These are phyloP conservation scores for Citrullus colocynthis DNA, from an alignment of 306 rosid genomes.

Conservation along the genomic window DNA sequence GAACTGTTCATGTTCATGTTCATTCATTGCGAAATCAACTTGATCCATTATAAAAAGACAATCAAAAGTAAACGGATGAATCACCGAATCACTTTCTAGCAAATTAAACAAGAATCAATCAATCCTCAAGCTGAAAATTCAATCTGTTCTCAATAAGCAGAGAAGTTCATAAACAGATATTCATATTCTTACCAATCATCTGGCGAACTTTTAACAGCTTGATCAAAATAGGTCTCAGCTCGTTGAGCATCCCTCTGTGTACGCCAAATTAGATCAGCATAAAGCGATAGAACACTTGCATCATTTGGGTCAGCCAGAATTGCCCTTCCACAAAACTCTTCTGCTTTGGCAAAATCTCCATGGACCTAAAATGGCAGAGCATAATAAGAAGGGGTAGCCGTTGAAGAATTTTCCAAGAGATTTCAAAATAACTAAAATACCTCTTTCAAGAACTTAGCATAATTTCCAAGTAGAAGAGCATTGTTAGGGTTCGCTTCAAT, in stretches of 20 bases:
- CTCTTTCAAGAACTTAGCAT: conserved; percentile 81
- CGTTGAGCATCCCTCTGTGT: conserved; percentile 40
- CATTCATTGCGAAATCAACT: neutral
- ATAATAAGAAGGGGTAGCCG: neutral
- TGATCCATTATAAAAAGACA: neutral
- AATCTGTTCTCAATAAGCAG: neutral
- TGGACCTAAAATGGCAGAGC: conserved; percentile 28
- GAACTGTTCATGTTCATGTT: neutral
- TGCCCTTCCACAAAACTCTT: conserved; percentile 63
- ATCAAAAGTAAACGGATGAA: neutral
- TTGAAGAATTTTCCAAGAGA: neutral
- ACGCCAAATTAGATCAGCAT: conserved; percentile 64
- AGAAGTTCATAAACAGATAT: neutral
- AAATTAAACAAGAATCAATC: neutral
- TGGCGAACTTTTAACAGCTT: conserved; percentile 54
- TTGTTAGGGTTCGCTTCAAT: conserved; percentile 59
- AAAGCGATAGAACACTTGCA: conserved; percentile 35
- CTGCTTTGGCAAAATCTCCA: conserved; percentile 55
- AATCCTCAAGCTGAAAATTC: neutral
- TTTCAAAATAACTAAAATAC: conserved; percentile 13
- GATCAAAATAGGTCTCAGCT: conserved; percentile 59
- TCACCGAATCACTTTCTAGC: neutral
- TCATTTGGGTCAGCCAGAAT: conserved; percentile 54
- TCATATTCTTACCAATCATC: conserved; percentile 38
- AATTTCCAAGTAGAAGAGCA: conserved; percentile 68